These are phyloP conservation scores for Penicillium sp. DNA, from an alignment of 2,329 filamentous ascomycete genomes.

Conservation along the genomic window DNA sequence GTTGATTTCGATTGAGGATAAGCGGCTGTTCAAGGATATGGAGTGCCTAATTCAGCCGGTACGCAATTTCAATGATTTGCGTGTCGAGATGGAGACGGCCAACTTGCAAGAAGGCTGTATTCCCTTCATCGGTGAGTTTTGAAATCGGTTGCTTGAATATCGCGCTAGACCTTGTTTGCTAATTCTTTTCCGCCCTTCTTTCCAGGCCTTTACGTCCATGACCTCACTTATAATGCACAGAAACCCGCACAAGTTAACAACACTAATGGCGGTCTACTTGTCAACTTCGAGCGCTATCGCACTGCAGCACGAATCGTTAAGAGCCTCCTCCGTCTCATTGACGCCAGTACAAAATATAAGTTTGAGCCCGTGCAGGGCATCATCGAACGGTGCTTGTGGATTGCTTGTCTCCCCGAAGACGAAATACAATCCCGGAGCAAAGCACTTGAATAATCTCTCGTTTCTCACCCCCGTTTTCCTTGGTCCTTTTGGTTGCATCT, in stretches of 20 bases:
- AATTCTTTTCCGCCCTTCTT: neutral
- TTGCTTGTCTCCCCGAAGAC: conserved; percentile 60
- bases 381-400: conserved; percentile 64
- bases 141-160: neutral
- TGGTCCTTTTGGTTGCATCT: conserved; percentile 6
- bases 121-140: conserved; percentile 60
- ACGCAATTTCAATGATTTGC: conserved; percentile 63
- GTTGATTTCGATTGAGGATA: conserved; percentile 55
- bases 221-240: conserved; percentile 66
- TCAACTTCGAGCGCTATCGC: conserved; percentile 67
- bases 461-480: neutral
- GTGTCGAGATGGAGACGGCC: conserved; percentile 63
- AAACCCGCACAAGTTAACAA: conserved; percentile 60
- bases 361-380: conserved; percentile 59
- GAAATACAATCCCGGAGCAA: conserved; percentile 54
- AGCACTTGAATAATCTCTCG: conserved; percentile 37
- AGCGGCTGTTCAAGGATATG: conserved; percentile 57
- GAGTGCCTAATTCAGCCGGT: conserved; percentile 62
- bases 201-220: conserved; percentile 62
- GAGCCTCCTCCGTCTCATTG: conserved; percentile 61
- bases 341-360: conserved; percentile 62
- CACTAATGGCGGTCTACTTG: conserved; percentile 53
- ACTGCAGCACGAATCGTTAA: conserved; percentile 66
- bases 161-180: neutral
- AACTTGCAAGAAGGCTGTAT: conserved; percentile 62